These are phyloP conservation scores for Jatropha curcas DNA, from an alignment of 345 rosid species.

Conservation along the genomic window DNA sequence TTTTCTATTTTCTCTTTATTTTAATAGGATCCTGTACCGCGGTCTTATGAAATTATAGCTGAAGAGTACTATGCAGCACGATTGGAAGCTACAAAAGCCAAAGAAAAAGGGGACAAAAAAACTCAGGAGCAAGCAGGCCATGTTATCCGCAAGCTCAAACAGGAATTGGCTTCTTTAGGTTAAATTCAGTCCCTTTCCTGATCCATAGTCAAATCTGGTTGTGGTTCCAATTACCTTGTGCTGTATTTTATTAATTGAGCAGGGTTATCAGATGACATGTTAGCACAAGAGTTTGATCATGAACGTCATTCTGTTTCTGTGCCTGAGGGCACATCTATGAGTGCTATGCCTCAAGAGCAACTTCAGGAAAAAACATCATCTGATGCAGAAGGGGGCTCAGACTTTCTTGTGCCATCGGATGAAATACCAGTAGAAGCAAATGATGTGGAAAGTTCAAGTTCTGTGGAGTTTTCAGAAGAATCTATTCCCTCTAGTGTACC, in stretches of 20 bases:
- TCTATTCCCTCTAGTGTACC: constrained; percentile 29
- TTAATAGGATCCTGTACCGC: constrained; percentile 53
- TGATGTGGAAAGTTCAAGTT: constrained; percentile 34
- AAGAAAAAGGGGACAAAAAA: constrained; percentile 66
- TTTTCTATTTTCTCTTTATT: constrained; percentile 18
- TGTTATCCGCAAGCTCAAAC: constrained; percentile 76
- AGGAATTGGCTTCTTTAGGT: constrained; percentile 86
- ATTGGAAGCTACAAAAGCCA: constrained; percentile 72
- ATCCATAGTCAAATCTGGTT: constrained; percentile 21
- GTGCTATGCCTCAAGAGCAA: constrained; percentile 27
- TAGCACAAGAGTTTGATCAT: constrained; percentile 60
- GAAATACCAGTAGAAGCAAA: constrained; percentile 30
- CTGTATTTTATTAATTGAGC: constrained; percentile 37
- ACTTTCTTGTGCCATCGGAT: constrained; percentile 25
- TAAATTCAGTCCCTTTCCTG: constrained; percentile 25
- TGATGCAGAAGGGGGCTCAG: constrained; percentile 24
- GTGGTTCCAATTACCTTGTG: constrained; percentile 29
- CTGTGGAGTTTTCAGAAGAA: constrained; percentile 35
- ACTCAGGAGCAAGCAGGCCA: constrained; percentile 70
- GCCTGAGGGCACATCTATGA: constrained; percentile 27
- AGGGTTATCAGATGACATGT: constrained; percentile 69
- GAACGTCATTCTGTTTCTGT: constrained; percentile 28
- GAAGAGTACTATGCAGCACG: constrained; percentile 71
- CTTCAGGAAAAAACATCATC: constrained; percentile 24
- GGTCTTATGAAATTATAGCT: constrained; percentile 64